Base-by-base conservation (phyloP, 345 rosid species). In the Geranium rotundifolium region DNA sequence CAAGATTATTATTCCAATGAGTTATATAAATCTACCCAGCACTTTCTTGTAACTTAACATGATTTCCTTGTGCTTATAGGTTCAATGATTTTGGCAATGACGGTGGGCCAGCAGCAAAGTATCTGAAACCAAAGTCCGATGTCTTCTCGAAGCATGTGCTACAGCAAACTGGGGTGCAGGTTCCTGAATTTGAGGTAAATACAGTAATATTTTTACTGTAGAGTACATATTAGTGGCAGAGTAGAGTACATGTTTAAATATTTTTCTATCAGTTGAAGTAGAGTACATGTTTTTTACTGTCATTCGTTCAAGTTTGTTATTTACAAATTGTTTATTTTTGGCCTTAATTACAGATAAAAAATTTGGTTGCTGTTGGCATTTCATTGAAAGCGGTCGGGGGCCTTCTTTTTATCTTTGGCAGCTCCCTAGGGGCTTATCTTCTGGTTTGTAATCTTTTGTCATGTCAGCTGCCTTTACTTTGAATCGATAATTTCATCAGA, bases 301-400 rank as follows among this genome's bases (percentile, higher is more conserved):
- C n/a, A n/a, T n/a, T n/a, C n/a, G n/a, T n/a, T n/a, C n/a, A n/a
- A n/a, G n/a, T n/a, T n/a, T n/a, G n/a, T n/a, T n/a, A n/a, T n/a
- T n/a, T n/a, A n/a, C n/a, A 50, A 17, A 50, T 3, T 50, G 55
- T 10, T 50, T 2, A 10, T n/a, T n/a, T n/a, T 50, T 50, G 55
- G 55, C 2, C 5, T 10, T 17, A 54, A 5, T 54, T 54, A 18
- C 62, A 75, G 79, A 68, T 77, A 59, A 84, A 79, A 72, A 18
- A 72, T 66, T 72, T 78, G 27, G 79, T 81, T 77, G 80, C 81
- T 52, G 77, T 77, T 62, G 73, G 76, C 10, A 77, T 86, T 17
- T 83, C 84, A 23, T 59, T 84, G 65, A 89, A 86, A 69, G 92
- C 85, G 63, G 31, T 82, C 7, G 96, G 96, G 4, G 77, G 96